phyloP scores from a whole-genome alignment of 31 red algal genomes.

The Endocladia muricata region DNA sequence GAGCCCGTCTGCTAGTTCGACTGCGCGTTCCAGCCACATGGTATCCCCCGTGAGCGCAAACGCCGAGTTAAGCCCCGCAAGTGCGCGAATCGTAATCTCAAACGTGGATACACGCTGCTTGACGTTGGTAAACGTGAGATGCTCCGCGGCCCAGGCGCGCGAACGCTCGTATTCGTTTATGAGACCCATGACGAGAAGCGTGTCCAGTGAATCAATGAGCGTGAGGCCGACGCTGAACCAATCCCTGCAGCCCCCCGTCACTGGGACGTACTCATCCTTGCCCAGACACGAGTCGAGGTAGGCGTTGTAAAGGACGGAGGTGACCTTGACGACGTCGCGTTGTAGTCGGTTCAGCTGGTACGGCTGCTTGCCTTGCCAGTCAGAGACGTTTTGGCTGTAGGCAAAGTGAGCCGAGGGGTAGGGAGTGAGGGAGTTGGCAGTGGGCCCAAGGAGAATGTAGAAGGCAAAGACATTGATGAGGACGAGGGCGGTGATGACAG shows the following conservation, averaged over 20 bases:
- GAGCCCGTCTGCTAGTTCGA: slow-evolving; percentile 34
- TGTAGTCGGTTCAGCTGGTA: not conserved
- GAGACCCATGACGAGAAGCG: slow-evolving; percentile 49
- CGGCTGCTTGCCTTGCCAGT: no score
- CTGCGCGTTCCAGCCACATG: slow-evolving; percentile 34
- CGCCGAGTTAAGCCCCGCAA: slow-evolving; percentile 60
- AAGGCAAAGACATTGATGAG: not conserved
- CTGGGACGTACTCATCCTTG: slow-evolving; percentile 34
- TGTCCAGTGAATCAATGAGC: slow-evolving; percentile 60
- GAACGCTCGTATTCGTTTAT: slow-evolving; percentile 39
- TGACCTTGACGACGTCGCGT: slow-evolving; percentile 37
- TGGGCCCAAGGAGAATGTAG: not conserved
- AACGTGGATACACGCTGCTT: slow-evolving; percentile 30
- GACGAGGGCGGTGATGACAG: not conserved
- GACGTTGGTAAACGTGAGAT: not conserved
- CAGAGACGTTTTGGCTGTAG: no score
- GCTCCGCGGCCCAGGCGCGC: slow-evolving; percentile 37
- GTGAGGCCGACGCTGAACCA: slow-evolving; percentile 56
- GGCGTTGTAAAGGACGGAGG: slow-evolving; percentile 17
- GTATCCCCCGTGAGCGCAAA: slow-evolving; percentile 40
- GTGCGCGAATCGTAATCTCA: slow-evolving; percentile 51
- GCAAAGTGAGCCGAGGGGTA: no score
- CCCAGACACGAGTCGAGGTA: slow-evolving; percentile 39
- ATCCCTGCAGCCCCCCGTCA: not conserved
- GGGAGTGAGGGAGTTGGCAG: no score